phyloP scores from a whole-genome alignment of 164 flowering plant species.

The Hamamelis virginiana region DNA sequence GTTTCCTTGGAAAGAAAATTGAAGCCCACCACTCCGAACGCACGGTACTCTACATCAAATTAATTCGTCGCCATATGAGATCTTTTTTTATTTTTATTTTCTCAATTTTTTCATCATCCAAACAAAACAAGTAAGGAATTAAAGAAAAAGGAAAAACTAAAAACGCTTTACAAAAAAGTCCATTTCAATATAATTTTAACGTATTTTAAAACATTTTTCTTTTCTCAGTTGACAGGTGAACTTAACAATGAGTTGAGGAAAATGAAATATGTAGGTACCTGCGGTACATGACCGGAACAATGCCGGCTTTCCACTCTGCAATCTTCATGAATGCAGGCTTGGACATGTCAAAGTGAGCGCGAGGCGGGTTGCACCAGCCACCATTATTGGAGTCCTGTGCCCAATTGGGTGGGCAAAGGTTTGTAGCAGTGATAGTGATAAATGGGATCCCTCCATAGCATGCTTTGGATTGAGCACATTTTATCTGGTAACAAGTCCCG shows the following conservation, averaged over 20 bases:
- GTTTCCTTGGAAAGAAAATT: conserved; percentile 78
- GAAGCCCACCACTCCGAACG: conserved; percentile 50
- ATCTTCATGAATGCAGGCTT: conserved; percentile 86
- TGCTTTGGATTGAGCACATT: conserved; percentile 38
- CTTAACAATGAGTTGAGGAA: too few species aligned
- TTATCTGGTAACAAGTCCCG: conserved; percentile 73
- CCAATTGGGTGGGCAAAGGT: conserved; percentile 91
- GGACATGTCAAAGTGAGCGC: conserved; percentile 83
- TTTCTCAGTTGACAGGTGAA: too few species aligned
- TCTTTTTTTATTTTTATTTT: too few species aligned
- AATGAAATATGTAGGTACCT: conserved; percentile 34
- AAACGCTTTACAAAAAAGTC: too few species aligned
- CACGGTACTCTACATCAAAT: conserved; percentile 66
- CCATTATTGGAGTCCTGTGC: conserved; percentile 59
- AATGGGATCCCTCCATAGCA: conserved; percentile 42
- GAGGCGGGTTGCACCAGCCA: conserved; percentile 97
- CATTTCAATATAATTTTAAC: too few species aligned
- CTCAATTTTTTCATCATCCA: too few species aligned
- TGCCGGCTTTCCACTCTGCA: conserved; percentile 57
- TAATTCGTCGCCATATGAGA: too few species aligned
- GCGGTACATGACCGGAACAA: conserved; percentile 61
- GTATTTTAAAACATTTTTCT: too few species aligned
- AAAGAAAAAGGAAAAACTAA: too few species aligned
- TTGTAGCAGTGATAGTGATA: conserved; percentile 77
- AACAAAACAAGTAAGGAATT: too few species aligned